These are phyloP conservation scores for Trametes cingulata DNA, from an alignment of 768 basidiomycete genomes.

Conservation along the genomic window DNA sequence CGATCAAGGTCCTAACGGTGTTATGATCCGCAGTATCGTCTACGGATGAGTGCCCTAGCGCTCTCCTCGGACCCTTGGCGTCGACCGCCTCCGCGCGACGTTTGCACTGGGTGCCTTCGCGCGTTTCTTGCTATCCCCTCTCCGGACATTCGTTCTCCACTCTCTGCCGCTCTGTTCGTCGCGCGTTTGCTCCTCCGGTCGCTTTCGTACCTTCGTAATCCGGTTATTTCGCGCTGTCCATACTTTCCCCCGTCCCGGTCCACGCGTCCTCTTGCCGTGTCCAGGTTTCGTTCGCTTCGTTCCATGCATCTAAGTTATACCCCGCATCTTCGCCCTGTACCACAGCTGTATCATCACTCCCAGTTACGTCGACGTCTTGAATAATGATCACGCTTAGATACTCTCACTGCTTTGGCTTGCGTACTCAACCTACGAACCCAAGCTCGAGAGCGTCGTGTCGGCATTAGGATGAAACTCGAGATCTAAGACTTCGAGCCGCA, in stretches of 20 bases:
- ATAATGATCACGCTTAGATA: constrained; percentile 3
- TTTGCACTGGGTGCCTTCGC: constrained; percentile 13
- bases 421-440: no score
- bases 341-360: constrained; percentile 11
- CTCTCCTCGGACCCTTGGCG: background rate
- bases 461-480: no score
- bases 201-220: constrained; percentile 17
- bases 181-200: constrained; percentile 12
- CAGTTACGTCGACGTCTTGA: background rate
- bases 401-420: no score
- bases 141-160: background rate
- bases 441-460: no score
- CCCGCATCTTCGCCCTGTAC: constrained; percentile 15
- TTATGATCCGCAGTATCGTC: constrained; percentile 22
- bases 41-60: constrained; percentile 28
- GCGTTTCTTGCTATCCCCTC: background rate
- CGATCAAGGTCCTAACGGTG: background rate
- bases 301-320: constrained; percentile 15
- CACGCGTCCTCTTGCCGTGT: background rate
- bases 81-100: constrained; percentile 13
- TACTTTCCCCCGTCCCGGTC: background rate
- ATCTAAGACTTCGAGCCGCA: no score
- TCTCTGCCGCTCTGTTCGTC: constrained; percentile 10
- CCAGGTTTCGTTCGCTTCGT: background rate
- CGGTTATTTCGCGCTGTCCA: constrained; percentile 16